Base-by-base conservation (phyloP, 2,329 filamentous ascomycete genomes). In the Neodidymelliopsis sp. region DNA sequence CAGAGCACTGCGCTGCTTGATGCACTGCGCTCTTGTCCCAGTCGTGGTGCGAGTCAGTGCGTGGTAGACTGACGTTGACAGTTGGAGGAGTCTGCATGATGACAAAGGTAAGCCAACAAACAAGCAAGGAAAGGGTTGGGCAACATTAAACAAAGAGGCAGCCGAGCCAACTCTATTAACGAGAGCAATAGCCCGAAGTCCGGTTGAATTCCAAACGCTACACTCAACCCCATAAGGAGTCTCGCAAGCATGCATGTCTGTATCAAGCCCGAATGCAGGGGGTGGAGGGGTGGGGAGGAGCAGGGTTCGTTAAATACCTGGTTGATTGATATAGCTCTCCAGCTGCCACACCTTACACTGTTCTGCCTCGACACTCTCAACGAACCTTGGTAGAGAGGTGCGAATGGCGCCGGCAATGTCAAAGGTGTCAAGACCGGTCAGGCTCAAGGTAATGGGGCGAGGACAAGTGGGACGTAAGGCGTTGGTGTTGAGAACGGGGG, bases 91-190 rank as follows among this genome's bases (percentile, higher is more conserved):
- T 59, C 68, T 69, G 65, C 63, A 68, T 64, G 57, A 61, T 57
- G 59, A 63, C 44, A 41, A 63, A 56, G 57, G 65, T 69, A 62
- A 67, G 67, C 66, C 62, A 56, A 63, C 54, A 54, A 52, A 57
- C 54, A 59, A 59, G 36, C 47, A 50, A 29, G 54, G 53, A 52
- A 29, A 56, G 52, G 53, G 47, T 39, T 37, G 50, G 39, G 47
- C 42, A 56, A 65, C 46, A 31, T 43, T 48, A 22, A 44, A 39
- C 23, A 24, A 38, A 43, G 31, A 44, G 43, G 39, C 38, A 35
- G 53, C 29, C 6, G n/a, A 25, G 47, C 29, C 25, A 45, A 25
- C 40, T 35, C 20, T 22, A 30, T 40, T 41, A 35, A 40, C 25
- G 23, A 39, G 27, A 30, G 12, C 35, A 36, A 35, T 4, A 40